Percentiles rank a stretch among this genome's conserved stretches.
These are phyloP conservation scores for Pichia deserticola DNA, from an alignment of 805 yeast species.

Conservation along the genomic window DNA sequence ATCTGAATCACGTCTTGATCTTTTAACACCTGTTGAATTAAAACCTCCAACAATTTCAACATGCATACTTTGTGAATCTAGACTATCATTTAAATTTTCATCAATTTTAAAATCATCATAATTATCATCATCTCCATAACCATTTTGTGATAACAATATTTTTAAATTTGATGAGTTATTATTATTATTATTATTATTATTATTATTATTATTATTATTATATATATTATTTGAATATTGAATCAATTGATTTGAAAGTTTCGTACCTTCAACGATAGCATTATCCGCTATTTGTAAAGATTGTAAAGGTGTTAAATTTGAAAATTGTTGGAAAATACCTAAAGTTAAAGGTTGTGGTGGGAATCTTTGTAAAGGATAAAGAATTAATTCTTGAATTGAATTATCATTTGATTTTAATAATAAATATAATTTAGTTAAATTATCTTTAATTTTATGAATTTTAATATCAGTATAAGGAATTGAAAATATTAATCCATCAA, in stretches of 20 bases:
- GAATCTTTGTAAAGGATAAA: conserved; percentile 16
- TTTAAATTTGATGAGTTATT: conserved; percentile 1
- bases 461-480: conserved; percentile 19
- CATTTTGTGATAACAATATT: conserved; percentile 17
- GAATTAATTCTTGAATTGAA: background rate
- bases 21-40: conserved; percentile 14
- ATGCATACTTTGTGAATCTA: conserved; percentile 17
- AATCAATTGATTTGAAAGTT: conserved; percentile 6
- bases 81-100: conserved; percentile 7
- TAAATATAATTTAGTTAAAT: conserved; percentile 10
- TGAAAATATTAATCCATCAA: conserved; percentile 11
- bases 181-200: background rate
- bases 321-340: conserved; percentile 17
- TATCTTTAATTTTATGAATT: conserved; percentile 14
- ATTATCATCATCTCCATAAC: conserved; percentile 24
- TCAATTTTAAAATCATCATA: conserved; percentile 13
- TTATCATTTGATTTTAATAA: background rate
- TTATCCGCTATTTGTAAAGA: conserved; percentile 18
- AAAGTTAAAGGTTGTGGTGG: conserved; percentile 12
- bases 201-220: background rate
- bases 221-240: background rate
- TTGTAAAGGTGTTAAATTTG: conserved; percentile 10
- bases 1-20: conserved; percentile 15
- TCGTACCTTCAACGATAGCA: conserved; percentile 16
- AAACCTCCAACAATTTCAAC: conserved; percentile 21